phyloP scores from a whole-genome alignment of 352 stramenopile genomes.

The Globisporangium takayamanum region DNA sequence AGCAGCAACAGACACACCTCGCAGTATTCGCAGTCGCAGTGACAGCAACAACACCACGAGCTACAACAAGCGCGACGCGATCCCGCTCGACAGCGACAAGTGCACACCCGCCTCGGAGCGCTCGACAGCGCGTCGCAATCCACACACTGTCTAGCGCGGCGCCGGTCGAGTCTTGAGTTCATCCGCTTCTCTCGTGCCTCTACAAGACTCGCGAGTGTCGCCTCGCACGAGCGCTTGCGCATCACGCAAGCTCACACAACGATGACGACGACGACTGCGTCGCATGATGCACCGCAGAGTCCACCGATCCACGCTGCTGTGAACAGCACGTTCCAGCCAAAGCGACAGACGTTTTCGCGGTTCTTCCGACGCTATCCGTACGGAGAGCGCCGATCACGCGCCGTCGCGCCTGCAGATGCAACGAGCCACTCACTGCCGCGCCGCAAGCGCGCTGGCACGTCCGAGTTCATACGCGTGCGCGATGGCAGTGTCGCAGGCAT shows the following conservation, averaged over 20 bases:
- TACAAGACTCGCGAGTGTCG: not conserved
- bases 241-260: not conserved
- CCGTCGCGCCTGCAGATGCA: constrained; percentile 48
- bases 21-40: no score
- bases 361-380: constrained; percentile 63
- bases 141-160: no score
- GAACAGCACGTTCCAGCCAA: constrained; percentile 38
- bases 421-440: constrained; percentile 6
- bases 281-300: constrained; percentile 8
- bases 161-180: not conserved
- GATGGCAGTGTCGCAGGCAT: constrained; percentile 27
- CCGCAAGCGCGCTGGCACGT: constrained; percentile 31
- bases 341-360: constrained; percentile 47
- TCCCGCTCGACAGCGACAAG: no score
- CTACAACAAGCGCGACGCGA: no score
- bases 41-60: no score
- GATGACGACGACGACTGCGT: not conserved
- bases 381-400: constrained; percentile 46
- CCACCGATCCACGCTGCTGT: constrained; percentile 15
- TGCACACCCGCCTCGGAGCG: no score
- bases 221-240: not conserved
- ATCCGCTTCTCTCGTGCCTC: not conserved
- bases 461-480: constrained; percentile 26
- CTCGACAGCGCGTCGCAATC: no score
- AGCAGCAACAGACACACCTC: no score